These are phyloP conservation scores for Auricularia cornea DNA, from an alignment of 768 basidiomycete species.

Conservation along the genomic window DNA sequence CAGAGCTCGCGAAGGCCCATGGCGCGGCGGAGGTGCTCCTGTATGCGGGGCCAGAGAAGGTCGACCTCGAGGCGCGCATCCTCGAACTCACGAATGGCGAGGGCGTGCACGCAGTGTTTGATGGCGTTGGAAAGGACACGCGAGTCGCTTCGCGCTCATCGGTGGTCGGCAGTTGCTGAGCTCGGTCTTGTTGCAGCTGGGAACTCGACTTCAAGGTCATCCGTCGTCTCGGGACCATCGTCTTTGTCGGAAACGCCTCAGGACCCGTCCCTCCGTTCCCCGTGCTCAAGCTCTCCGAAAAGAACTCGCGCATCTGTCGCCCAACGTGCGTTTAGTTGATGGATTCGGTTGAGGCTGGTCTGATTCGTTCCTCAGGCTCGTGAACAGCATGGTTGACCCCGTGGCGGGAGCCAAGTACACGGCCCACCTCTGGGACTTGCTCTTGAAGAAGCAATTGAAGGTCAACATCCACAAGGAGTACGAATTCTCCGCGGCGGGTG, in stretches of 20 bases:
- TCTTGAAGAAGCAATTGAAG: slow-evolving; percentile 31
- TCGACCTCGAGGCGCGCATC: slow-evolving; percentile 66
- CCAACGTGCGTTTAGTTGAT: slow-evolving; percentile 48
- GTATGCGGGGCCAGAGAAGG: slow-evolving; percentile 44
- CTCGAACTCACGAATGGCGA: slow-evolving; percentile 67
- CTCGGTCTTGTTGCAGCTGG: slow-evolving; percentile 37
- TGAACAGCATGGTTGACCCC: slow-evolving; percentile 63
- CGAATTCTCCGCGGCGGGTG: slow-evolving; percentile 74
- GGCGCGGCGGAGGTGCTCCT: slow-evolving; percentile 87
- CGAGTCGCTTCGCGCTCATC: no score
- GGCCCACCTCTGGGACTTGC: slow-evolving; percentile 42
- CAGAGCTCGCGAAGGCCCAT: slow-evolving; percentile 61
- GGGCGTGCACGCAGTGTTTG: slow-evolving; percentile 81
- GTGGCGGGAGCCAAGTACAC: slow-evolving; percentile 67
- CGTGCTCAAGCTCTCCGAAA: slow-evolving; percentile 62
- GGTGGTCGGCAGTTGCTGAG: no score
- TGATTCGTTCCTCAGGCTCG: slow-evolving; percentile 42
- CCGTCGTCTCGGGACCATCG: slow-evolving; percentile 81
- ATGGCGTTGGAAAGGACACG: slow-evolving; percentile 97
- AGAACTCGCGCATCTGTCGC: slow-evolving; percentile 71
- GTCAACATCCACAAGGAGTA: slow-evolving; percentile 70
- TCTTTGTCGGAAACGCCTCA: slow-evolving; percentile 88
- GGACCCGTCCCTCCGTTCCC: slow-evolving; percentile 72
- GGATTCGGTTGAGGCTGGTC: background rate
- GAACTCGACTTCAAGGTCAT: slow-evolving; percentile 75